Evolutionary conservation across 768 basidiomycete species (phyloP).

Genomic region (Psilocybe tampanensis): DNA sequence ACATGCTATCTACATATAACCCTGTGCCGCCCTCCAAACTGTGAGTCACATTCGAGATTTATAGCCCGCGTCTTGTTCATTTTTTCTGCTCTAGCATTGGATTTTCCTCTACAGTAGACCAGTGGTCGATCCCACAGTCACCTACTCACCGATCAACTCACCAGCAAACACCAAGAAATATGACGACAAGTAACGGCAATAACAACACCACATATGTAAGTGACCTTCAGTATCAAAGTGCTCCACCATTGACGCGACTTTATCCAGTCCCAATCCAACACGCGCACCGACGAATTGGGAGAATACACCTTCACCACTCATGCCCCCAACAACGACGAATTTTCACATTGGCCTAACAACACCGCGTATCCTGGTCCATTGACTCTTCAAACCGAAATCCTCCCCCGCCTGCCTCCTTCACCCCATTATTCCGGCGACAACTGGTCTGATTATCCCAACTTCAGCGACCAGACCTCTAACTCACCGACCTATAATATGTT

Average conservation of each 20-base stretch:
- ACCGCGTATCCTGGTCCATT: background rate
- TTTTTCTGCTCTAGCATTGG: background rate
- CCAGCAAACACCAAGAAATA: conserved; percentile 7
- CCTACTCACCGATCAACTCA: conserved; percentile 7
- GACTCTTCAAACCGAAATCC: conserved; percentile 8
- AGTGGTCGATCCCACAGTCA: conserved; percentile 20
- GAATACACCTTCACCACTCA: conserved; percentile 22
- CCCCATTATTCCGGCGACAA: conserved; percentile 1
- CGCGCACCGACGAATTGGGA: conserved; percentile 6
- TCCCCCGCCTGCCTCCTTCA: conserved; percentile 2
- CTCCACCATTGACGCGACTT: background rate
- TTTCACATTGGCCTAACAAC: background rate
- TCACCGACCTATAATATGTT: conserved; percentile 8
- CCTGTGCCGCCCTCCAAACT: conserved; percentile 21
- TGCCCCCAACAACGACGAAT: conserved; percentile 8
- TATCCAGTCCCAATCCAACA: conserved; percentile 5
- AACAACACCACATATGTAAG: conserved; percentile 9
- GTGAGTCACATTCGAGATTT: conserved; percentile 24
- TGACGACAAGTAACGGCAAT: conserved; percentile 2
- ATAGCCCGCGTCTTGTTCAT: conserved; percentile 9
- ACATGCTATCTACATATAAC: conserved; percentile 21
- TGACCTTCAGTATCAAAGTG: background rate
- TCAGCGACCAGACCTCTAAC: conserved; percentile 5
- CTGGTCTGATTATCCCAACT: background rate
- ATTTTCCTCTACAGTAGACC: conserved; percentile 9